phyloP scores from a whole-genome alignment of 176 grass and related monocot species.

The Aegilops longissima region DNA sequence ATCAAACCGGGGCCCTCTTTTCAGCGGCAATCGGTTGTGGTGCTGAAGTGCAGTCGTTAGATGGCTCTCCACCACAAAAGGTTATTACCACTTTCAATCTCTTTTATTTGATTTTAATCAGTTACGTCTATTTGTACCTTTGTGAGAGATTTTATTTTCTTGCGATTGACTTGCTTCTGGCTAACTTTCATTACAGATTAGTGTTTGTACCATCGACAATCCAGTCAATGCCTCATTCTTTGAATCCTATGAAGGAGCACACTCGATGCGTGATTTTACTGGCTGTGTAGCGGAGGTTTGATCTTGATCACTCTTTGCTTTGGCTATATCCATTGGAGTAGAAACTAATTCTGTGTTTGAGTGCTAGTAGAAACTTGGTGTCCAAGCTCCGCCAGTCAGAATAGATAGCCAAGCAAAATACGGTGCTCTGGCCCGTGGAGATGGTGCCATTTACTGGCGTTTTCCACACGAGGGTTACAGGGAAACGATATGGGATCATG shows the following conservation, averaged over 20 bases:
- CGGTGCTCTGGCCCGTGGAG: slow-evolving; percentile 86
- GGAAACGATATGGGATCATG: slow-evolving; percentile 99
- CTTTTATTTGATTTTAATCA: slow-evolving; percentile 11
- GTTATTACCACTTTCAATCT: slow-evolving; percentile 29
- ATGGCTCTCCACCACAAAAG: slow-evolving; percentile 71
- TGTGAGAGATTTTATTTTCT: background rate
- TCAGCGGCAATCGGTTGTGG: slow-evolving; percentile 80
- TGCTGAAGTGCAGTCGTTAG: slow-evolving; percentile 57
- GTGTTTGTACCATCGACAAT: slow-evolving; percentile 60
- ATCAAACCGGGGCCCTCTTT: slow-evolving; percentile 78
- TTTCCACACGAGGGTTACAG: slow-evolving; percentile 90
- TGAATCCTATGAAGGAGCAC: slow-evolving; percentile 92
- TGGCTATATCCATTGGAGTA: background rate
- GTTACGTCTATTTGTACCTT: background rate
- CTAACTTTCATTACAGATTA: slow-evolving; percentile 54
- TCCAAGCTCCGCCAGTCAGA: slow-evolving; percentile 86
- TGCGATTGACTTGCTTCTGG: background rate
- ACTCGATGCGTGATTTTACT: slow-evolving; percentile 83
- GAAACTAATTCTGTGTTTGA: slow-evolving; percentile 1
- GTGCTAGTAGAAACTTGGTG: slow-evolving; percentile 83
- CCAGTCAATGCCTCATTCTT: slow-evolving; percentile 82
- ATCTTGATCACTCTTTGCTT: background rate
- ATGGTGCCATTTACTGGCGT: slow-evolving; percentile 91
- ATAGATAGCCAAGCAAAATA: slow-evolving; percentile 98
- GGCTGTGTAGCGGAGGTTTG: slow-evolving; percentile 73